Percentiles rank a stretch among this genome's conserved stretches.
Evolutionary conservation across 805 yeast species (phyloP).

Genomic region (Candida awuae): DNA sequence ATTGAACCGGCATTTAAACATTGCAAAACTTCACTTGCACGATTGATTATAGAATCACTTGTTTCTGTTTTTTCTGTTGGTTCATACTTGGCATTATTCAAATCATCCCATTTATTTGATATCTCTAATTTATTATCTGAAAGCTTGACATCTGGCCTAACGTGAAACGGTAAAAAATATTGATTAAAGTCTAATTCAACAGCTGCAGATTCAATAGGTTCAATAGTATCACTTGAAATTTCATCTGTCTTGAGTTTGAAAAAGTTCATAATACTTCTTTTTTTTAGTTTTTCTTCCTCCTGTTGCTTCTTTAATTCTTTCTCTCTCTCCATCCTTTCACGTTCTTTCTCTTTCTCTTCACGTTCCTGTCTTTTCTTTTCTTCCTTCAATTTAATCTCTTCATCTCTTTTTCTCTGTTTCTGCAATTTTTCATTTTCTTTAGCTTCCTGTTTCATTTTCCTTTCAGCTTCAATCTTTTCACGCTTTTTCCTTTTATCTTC

Average conservation of each 20-base stretch:
- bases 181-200: slow-evolving; percentile 16
- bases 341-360: slow-evolving; percentile 19
- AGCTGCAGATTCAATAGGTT: background rate
- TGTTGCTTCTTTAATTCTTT: slow-evolving; percentile 17
- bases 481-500: slow-evolving; percentile 2
- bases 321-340: slow-evolving; percentile 23
- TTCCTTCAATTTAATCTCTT: slow-evolving; percentile 2
- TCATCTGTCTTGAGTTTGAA: slow-evolving; percentile 21
- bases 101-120: slow-evolving; percentile 10
- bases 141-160: slow-evolving; percentile 21
- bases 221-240: background rate
- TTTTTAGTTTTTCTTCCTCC: slow-evolving; percentile 21
- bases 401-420: slow-evolving; percentile 5
- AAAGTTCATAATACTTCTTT: slow-evolving; percentile 28
- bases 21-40: slow-evolving; percentile 26
- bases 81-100: background rate
- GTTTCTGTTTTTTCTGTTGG: no score
- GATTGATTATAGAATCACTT: no score
- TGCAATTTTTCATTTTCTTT: slow-evolving; percentile 22
- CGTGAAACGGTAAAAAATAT: slow-evolving; percentile 25
- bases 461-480: slow-evolving; percentile 7
- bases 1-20: slow-evolving; percentile 27
- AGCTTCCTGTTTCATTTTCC: slow-evolving; percentile 10
- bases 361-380: slow-evolving; percentile 7
- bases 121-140: background rate